phyloP scores from a whole-genome alignment of 2,329 filamentous ascomycete species.

The Hymenoscyphus fructigenus region DNA sequence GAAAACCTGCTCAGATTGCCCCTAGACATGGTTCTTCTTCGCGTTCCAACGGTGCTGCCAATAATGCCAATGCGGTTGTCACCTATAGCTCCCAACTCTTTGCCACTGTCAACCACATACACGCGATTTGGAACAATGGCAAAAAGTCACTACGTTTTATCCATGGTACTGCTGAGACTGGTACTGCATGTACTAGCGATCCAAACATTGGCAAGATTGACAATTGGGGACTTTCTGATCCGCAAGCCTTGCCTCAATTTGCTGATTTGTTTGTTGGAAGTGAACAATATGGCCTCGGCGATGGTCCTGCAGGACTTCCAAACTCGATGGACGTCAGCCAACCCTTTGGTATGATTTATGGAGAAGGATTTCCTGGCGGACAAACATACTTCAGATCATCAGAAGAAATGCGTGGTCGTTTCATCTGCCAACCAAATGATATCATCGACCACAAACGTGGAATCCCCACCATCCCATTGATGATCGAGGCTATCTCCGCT shows the following conservation, averaged over 20 bases:
- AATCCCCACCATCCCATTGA: constrained; percentile 72
- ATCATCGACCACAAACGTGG: constrained; percentile 65
- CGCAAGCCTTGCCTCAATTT: constrained; percentile 73
- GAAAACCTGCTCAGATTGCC: constrained; percentile 67
- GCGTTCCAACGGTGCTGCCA: constrained; percentile 48
- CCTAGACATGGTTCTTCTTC: constrained; percentile 52
- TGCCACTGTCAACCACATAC: constrained; percentile 74
- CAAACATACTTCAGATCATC: constrained; percentile 73
- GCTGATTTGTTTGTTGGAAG: constrained; percentile 73
- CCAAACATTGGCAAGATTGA: constrained; percentile 74
- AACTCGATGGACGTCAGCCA: constrained; percentile 93
- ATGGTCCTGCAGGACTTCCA: constrained; percentile 74
- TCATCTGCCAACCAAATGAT: constrained; percentile 62
- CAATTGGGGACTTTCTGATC: constrained; percentile 78
- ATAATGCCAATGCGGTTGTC: constrained; percentile 68
- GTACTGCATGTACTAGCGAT: constrained; percentile 78
- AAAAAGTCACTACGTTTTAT: constrained; percentile 78
- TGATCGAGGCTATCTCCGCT: constrained; percentile 69
- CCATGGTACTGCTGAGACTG: constrained; percentile 78
- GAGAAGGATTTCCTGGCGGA: constrained; percentile 83
- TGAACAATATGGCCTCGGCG: constrained; percentile 72
- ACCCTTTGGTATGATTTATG: constrained; percentile 77
- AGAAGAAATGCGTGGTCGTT: constrained; percentile 74
- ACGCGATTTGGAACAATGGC: constrained; percentile 71
- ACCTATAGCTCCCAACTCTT: constrained; percentile 85